Evolutionary conservation across 1,284 basidiomycete species (phyloP).

Genomic region (Naganishia sp.): DNA sequence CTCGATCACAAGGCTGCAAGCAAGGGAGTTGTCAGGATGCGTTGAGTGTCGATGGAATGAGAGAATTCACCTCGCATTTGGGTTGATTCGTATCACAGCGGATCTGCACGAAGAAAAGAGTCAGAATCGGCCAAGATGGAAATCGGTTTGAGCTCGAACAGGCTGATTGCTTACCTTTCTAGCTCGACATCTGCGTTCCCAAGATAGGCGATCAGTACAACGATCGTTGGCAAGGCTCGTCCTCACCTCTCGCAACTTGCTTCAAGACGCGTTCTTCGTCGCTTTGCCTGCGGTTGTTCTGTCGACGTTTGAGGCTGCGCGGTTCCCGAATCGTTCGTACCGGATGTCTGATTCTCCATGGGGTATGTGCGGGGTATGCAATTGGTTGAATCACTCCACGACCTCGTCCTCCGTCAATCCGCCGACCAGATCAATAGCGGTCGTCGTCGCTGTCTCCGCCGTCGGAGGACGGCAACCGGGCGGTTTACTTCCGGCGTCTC

Average conservation of each 20-base stretch:
- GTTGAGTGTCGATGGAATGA: neutral
- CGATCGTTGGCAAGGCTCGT: neutral
- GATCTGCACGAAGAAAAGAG: neutral
- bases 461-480: neutral
- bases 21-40: neutral
- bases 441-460: too few relatives aligned
- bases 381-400: neutral
- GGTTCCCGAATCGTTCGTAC: neutral
- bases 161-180: neutral
- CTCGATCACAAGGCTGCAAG: slow-evolving; percentile 2
- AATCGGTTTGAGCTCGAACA: neutral
- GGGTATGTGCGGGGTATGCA: neutral
- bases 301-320: neutral
- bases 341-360: slow-evolving; percentile 1
- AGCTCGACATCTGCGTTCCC: neutral
- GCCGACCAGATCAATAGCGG: neutral
- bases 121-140: neutral
- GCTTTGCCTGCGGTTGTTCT: neutral
- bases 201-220: slow-evolving; percentile 1
- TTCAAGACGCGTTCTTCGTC: slow-evolving; percentile 21
- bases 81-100: slow-evolving; percentile 8
- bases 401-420: neutral
- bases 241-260: slow-evolving; percentile 11
- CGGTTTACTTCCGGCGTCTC: neutral
- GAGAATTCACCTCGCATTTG: slow-evolving; percentile 8